Base-by-base conservation (phyloP, 2,329 filamentous ascomycete species). In the Penicillium thymicola region DNA sequence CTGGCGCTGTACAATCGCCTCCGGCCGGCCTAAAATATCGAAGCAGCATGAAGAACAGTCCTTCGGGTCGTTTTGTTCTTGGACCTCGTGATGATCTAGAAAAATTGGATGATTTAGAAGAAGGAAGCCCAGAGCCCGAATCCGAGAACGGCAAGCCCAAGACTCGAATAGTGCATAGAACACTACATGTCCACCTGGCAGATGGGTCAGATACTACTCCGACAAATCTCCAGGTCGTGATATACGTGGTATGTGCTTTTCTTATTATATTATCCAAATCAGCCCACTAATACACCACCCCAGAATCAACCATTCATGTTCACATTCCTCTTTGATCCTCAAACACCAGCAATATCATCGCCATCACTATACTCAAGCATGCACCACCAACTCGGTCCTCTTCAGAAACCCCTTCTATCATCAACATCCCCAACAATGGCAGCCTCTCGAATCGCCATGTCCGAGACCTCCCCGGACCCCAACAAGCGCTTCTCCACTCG, bases 241-340 rank as follows among this genome's bases (percentile, higher is more conserved):
- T 79, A 42, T 79, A 79, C 57, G 67, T 77, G 54, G 75, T 78
- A 70, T 43, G 72, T 51, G 4, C 13, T 16, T 43, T 10, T 32
- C 42, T 32, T n/a, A 28, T 49, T 38, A 23, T 5, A 2, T 5
- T 9, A 16, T 41, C n/a, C 14, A 21, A 8, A 37, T 23, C 13
- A 32, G 7, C 16, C 21, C 21, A 14, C 54, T 55, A 51, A 66
- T 64, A 45, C 57, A 36, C 11, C 23, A 30, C 27, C 63, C 55
- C 60, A 75, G 69, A 70, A 77, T 58, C 76, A 75, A 70, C 79
- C 79, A n/a, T 81, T 81, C 59, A 76, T 81, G 60, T 81, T 79
- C 61, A 76, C 77, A 6, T 80, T 81, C 58, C 70, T 81, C 23
- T 80, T 80, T 61, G 73, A 79, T 46, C 67, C 73, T 6, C 65